phyloP scores from a whole-genome alignment of 352 stramenopile genomes.

The Globisporangium nodosum region DNA sequence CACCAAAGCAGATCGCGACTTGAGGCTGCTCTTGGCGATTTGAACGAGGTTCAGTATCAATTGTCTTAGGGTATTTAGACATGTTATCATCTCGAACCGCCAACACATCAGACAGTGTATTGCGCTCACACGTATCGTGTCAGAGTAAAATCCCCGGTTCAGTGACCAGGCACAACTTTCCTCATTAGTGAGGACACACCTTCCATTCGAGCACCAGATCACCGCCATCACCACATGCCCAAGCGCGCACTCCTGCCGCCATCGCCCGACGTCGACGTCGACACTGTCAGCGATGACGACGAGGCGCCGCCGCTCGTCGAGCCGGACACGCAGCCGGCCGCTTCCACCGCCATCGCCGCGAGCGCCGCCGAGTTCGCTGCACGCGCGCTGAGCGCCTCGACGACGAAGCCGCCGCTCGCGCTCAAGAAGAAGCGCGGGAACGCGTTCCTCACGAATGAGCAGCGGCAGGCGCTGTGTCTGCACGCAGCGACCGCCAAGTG shows the following conservation, averaged over 20 bases:
- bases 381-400: not conserved
- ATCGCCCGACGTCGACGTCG: too few species aligned
- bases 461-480: slow-evolving; percentile 19
- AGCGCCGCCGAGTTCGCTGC: not conserved
- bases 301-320: not conserved
- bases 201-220: not conserved
- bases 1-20: not conserved
- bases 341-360: not conserved
- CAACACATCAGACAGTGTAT: not conserved
- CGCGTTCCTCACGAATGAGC: slow-evolving; percentile 21
- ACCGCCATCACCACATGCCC: not conserved
- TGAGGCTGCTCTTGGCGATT: not conserved
- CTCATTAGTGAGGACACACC: not conserved
- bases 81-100: not conserved
- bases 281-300: not conserved
- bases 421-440: slow-evolving; percentile 13
- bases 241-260: not conserved
- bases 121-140: too few species aligned
- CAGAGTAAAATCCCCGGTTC: not conserved
- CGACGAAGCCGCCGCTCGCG: not conserved
- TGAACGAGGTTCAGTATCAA: not conserved
- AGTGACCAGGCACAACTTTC: not conserved
- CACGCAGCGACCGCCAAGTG: slow-evolving; percentile 12
- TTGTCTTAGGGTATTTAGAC: not conserved
- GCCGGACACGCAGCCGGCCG: not conserved